phyloP scores from a whole-genome alignment of 257 asterid genomes.

The Solanum clarkiae region DNA sequence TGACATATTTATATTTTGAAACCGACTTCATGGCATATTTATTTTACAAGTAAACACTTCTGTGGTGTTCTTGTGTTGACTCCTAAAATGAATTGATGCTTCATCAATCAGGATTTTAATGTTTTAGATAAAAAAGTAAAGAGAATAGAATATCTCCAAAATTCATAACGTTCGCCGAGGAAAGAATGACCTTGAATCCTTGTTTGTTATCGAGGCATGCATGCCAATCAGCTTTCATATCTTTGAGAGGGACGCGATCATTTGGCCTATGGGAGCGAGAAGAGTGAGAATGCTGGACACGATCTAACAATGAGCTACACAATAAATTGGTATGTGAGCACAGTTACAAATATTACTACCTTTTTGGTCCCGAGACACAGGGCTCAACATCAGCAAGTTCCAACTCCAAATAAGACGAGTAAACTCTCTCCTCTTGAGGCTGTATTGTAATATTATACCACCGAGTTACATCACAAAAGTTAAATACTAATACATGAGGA shows the following conservation, averaged over 20 bases:
- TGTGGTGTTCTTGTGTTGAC: background rate
- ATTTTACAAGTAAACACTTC: background rate
- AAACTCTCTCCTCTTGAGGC: constrained; percentile 77
- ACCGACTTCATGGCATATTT: background rate
- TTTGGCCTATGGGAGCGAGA: constrained; percentile 51
- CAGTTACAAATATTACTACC: constrained; percentile 34
- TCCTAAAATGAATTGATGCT: background rate
- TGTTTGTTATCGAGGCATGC: constrained; percentile 69
- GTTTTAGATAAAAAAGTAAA: background rate
- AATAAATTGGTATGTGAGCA: background rate
- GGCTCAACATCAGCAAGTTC: constrained; percentile 71
- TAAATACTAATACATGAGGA: background rate
- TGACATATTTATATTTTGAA: background rate
- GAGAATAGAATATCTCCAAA: background rate
- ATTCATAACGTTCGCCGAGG: background rate
- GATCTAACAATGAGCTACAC: background rate
- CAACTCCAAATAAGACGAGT: constrained; percentile 63
- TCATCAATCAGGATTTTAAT: background rate
- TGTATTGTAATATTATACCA: constrained; percentile 7
- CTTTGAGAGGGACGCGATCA: constrained; percentile 72
- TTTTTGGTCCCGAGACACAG: constrained; percentile 87
- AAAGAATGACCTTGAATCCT: constrained; percentile 66
- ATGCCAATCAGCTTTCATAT: constrained; percentile 86
- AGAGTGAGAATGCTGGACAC: background rate
- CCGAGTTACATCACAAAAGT: background rate